These are phyloP conservation scores for Lactarius psammicola DNA, from an alignment of 768 basidiomycete species.

Conservation along the genomic window DNA sequence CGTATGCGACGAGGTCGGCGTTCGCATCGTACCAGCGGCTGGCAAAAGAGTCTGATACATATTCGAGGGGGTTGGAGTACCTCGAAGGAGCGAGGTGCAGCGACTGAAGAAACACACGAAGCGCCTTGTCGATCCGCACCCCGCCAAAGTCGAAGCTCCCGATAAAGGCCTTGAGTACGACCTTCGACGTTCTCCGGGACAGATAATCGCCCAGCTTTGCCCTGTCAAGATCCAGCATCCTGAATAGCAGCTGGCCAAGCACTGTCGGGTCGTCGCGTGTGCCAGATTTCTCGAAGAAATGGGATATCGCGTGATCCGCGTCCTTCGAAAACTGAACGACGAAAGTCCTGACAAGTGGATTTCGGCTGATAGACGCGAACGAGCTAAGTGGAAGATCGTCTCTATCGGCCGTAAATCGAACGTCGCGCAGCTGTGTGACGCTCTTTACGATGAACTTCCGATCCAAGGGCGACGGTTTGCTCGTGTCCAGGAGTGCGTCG, in stretches of 20 bases:
- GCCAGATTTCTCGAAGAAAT: constrained; percentile 61
- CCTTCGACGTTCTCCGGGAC: constrained; percentile 65
- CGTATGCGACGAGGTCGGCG: constrained; percentile 68
- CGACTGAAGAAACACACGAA: constrained; percentile 86
- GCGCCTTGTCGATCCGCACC: constrained; percentile 81
- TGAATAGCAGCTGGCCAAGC: constrained; percentile 79
- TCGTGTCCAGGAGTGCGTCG: constrained; percentile 57
- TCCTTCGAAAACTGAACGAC: constrained; percentile 76
- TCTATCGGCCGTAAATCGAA: constrained; percentile 70
- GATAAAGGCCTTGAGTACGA: constrained; percentile 78
- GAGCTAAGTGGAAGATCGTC: constrained; percentile 53
- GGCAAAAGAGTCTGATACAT: constrained; percentile 81
- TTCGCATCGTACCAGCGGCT: constrained; percentile 91
- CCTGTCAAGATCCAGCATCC: constrained; percentile 79
- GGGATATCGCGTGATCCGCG: constrained; percentile 74
- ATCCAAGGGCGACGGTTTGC: constrained; percentile 58
- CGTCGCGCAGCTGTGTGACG: constrained; percentile 71
- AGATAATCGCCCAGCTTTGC: constrained; percentile 83
- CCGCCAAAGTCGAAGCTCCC: constrained; percentile 86
- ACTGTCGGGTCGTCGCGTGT: constrained; percentile 63
- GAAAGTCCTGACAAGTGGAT: constrained; percentile 68
- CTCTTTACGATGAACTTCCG: constrained; percentile 87
- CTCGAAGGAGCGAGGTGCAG: constrained; percentile 58
- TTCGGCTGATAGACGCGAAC: constrained; percentile 44
- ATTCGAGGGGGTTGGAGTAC: constrained; percentile 52